A percentile compares a stretch with the other conserved stretches of the same genome.
Conservation (phyloP, 2,329 filamentous ascomycete genomes). For the Coniosporium tulheliwenetii region DNA sequence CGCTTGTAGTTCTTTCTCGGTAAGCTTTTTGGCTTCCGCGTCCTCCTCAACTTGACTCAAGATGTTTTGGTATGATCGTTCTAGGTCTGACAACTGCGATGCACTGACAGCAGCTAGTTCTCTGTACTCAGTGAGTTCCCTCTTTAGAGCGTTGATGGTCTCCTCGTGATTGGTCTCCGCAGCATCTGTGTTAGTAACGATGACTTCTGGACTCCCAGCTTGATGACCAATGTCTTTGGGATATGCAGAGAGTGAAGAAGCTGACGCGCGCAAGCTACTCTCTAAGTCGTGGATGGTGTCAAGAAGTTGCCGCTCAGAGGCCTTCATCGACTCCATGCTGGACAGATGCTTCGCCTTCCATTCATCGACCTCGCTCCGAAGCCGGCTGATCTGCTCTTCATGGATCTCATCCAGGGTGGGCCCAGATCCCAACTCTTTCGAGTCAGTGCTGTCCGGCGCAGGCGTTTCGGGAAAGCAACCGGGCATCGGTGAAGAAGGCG, state of each 20-base stretch:
- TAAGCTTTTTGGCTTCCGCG: constrained; percentile 41
- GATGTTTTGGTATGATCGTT: constrained; percentile 52
- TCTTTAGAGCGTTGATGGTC: constrained; percentile 34
- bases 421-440: constrained; percentile 12
- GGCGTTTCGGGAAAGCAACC: constrained; percentile 23
- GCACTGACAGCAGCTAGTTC: constrained; percentile 53
- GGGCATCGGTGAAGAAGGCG: constrained; percentile 14
- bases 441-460: constrained; percentile 8
- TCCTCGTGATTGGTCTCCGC: constrained; percentile 15
- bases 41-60: constrained; percentile 54
- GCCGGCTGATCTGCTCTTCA: constrained; percentile 42
- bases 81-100: constrained; percentile 55
- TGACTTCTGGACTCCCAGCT: too few species aligned
- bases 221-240: too few species aligned
- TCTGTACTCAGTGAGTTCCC: constrained; percentile 71
- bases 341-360: constrained; percentile 67
- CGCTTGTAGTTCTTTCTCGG: constrained; percentile 34
- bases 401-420: constrained; percentile 19
- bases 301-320: constrained; percentile 57
- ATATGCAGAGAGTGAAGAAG: constrained; percentile 6
- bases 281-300: constrained; percentile 62
- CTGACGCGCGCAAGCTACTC: constrained; percentile 28
- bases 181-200: constrained; percentile 3
- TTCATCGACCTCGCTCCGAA: constrained; percentile 54
- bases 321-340: constrained; percentile 53